These are phyloP conservation scores for Hemileccinum rubropunctum DNA, from an alignment of 768 basidiomycete genomes.

Conservation along the genomic window DNA sequence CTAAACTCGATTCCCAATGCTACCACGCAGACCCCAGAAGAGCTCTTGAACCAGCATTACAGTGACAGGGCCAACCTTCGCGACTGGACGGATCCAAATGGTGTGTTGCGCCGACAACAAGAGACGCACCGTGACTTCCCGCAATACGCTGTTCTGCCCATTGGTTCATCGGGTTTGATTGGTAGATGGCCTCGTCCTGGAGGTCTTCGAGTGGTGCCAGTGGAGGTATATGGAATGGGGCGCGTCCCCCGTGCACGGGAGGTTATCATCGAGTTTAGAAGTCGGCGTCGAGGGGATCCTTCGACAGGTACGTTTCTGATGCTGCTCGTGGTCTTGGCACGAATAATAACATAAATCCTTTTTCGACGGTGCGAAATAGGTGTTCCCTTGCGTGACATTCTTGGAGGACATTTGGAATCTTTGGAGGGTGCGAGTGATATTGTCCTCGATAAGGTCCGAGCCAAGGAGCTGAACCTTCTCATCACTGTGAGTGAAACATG, in stretches of 20 bases:
- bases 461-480: neutral
- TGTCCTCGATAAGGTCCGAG: neutral
- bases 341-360: neutral
- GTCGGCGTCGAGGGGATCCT: neutral
- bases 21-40: neutral
- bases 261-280: slow-evolving; percentile 3
- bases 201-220: neutral
- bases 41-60: slow-evolving; percentile 2
- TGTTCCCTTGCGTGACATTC: neutral
- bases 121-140: neutral
- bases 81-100: neutral
- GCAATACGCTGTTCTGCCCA: neutral
- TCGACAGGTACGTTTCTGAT: neutral
- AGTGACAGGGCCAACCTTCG: neutral
- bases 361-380: neutral
- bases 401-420: too few relatives aligned
- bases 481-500: neutral
- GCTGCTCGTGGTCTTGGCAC: neutral
- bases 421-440: neutral
- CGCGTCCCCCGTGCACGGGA: too few relatives aligned
- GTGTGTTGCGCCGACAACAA: neutral
- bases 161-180: neutral
- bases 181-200: neutral
- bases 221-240: neutral
- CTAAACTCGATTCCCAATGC: neutral